Base-by-base conservation (phyloP, 2,329 filamentous ascomycete genomes). In the Emmonsiellopsis sp. region DNA sequence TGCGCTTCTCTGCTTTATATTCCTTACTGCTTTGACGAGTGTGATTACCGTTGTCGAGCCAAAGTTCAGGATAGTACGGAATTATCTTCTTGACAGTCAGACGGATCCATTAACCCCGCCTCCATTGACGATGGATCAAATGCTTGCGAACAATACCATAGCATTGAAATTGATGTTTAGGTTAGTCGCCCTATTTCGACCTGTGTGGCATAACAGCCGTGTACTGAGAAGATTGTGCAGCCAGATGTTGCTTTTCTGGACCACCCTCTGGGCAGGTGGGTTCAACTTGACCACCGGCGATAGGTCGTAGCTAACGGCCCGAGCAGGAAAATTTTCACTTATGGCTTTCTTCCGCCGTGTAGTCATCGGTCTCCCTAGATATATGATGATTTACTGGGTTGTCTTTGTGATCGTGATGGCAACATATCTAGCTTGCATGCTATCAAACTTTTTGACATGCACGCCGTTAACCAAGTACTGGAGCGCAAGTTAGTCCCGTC, bases 321-420 rank as follows among this genome's bases (percentile, higher is more conserved):
- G 11, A n/a, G 4, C 14, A 46, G 43, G 13, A n/a, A 57, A 57
- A 44, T 40, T 57, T n/a, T 57, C 55, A 10, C 39, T 57, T 8
- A 49, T 57, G 21, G 17, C 50, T 10, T 57, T 57, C 49, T 55
- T 57, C 42, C 49, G 55, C 17, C 49, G 49, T 31, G 50, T 57
- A 42, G 46, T 57, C 36, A 55, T 17, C 14, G 55, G 53, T 7
- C 40, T 57, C 14, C 55, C 55, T 6, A 47, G 36, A 51, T 51
- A 51, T 43, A 32, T 51, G 21, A 42, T 17, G 11, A 11, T 34
- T 8, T 51, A 42, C 17, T 34, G 37, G 49, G 37, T 51, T 9
- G 49, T 51, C 11, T 51, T 51, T 32, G 49, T 21, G 5, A 6
- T 51, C 3, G 49, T 51, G 32, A 13, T 51, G 39, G 32, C 21